These are phyloP conservation scores for Hypoxylon crocopeplum DNA, from an alignment of 495 filamentous ascomycete species.

Conservation along the genomic window DNA sequence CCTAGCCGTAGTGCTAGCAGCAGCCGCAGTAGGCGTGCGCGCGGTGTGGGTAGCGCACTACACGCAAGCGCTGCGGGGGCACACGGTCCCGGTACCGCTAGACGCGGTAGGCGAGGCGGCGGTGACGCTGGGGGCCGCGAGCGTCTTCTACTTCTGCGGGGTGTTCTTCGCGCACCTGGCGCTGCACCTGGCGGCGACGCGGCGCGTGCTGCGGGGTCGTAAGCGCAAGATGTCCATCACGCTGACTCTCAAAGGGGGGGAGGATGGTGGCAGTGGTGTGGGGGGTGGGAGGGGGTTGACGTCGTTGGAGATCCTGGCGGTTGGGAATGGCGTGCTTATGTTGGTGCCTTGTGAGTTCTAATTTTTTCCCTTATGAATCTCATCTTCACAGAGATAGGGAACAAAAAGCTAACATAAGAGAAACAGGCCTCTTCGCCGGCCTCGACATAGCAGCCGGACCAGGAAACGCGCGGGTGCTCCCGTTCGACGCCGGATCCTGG, in stretches of 20 bases:
- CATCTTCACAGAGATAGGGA: neutral
- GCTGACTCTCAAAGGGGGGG: conserved; percentile 3
- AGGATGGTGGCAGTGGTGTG: neutral
- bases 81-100: conserved; percentile 20
- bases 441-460: conserved; percentile 30
- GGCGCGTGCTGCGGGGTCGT: conserved; percentile 10
- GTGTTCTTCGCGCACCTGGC: conserved; percentile 31
- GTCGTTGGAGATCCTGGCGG: conserved; percentile 29
- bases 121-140: conserved; percentile 8
- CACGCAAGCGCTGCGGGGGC: conserved; percentile 9
- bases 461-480: conserved; percentile 17
- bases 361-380: neutral
- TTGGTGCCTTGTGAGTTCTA: conserved; percentile 29
- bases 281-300: conserved; percentile 9
- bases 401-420: conserved; percentile 2
- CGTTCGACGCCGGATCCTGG: conserved; percentile 34
- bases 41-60: conserved; percentile 21
- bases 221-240: conserved; percentile 14
- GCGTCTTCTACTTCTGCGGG: conserved; percentile 34
- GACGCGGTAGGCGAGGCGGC: conserved; percentile 14
- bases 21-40: conserved; percentile 1
- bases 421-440: conserved; percentile 29
- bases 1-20: conserved; percentile 10
- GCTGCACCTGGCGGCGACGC: conserved; percentile 20
- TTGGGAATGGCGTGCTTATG: conserved; percentile 30